Percentiles rank a stretch among this genome's conserved stretches.
These are phyloP conservation scores for Citrus unshiu DNA, from an alignment of 345 rosid species.

Conservation along the genomic window DNA sequence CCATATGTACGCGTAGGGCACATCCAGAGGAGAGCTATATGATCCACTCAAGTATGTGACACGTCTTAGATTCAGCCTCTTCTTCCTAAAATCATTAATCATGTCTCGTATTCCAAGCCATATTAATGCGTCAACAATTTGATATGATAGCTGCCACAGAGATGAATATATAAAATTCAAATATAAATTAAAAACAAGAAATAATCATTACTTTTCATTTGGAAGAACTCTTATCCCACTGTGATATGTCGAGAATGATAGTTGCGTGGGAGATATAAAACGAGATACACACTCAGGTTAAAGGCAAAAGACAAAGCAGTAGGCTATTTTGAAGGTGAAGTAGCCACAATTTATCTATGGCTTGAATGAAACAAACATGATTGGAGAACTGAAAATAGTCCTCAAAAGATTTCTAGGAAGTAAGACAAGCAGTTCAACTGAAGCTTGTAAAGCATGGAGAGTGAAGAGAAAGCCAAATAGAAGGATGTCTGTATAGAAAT, in stretches of 20 bases:
- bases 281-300: not conserved
- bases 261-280: not conserved
- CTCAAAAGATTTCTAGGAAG: not conserved
- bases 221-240: not conserved
- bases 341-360: not conserved
- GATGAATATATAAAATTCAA: not conserved
- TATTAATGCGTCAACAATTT: conserved; percentile 48
- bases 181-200: not conserved
- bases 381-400: not conserved
- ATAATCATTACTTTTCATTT: not conserved
- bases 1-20: conserved; percentile 54
- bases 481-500: not conserved
- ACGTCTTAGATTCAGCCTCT: conserved; percentile 41
- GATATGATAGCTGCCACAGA: conserved; percentile 46
- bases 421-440: not conserved
- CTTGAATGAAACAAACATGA: not conserved
- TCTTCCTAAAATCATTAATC: conserved; percentile 49
- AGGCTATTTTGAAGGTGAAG: not conserved
- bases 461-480: not conserved
- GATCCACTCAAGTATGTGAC: conserved; percentile 48
- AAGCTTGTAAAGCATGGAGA: not conserved
- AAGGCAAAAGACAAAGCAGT: not conserved
- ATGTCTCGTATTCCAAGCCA: conserved; percentile 59
- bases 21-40: conserved; percentile 31
- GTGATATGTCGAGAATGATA: not conserved